Conservation (phyloP, 169 alveolate species). For the Eimeria zaria region DNA sequence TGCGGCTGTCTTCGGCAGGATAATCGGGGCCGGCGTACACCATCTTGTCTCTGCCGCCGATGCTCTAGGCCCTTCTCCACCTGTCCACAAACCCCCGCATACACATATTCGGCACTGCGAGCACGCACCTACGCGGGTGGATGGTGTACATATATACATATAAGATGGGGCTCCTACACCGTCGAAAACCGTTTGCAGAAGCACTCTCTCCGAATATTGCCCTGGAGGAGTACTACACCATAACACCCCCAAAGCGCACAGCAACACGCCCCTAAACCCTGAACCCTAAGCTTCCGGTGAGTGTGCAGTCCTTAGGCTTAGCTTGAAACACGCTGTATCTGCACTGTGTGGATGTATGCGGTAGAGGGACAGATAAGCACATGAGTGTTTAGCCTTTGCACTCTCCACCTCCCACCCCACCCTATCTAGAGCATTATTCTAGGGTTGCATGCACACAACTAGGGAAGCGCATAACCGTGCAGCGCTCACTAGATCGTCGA, state of each 20-base stretch:
- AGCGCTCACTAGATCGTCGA: constrained; percentile 53
- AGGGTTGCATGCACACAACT: neutral
- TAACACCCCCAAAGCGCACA: no score
- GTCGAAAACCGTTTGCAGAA: neutral
- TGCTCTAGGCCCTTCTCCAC: constrained; percentile 47
- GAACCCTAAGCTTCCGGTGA: neutral
- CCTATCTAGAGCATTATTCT: neutral
- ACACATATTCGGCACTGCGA: neutral
- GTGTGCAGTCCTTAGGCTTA: neutral
- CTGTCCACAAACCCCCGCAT: neutral
- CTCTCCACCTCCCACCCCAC: neutral
- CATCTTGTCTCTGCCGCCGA: constrained; percentile 58
- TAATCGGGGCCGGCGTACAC: neutral
- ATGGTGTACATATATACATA: neutral
- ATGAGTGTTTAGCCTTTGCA: neutral
- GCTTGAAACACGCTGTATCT: neutral
- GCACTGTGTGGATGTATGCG: neutral
- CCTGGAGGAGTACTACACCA: no score
- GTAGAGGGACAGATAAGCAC: neutral
- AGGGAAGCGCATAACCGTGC: neutral
- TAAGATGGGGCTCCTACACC: neutral
- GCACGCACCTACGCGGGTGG: neutral
- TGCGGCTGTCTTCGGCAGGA: neutral
- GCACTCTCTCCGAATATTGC: neutral
- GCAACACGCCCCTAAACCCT: no score